Percentiles rank a stretch among this genome's conserved stretches.
These are phyloP conservation scores for Alopecurus myosuroides DNA, from an alignment of 176 grass and related monocot species.

Conservation along the genomic window DNA sequence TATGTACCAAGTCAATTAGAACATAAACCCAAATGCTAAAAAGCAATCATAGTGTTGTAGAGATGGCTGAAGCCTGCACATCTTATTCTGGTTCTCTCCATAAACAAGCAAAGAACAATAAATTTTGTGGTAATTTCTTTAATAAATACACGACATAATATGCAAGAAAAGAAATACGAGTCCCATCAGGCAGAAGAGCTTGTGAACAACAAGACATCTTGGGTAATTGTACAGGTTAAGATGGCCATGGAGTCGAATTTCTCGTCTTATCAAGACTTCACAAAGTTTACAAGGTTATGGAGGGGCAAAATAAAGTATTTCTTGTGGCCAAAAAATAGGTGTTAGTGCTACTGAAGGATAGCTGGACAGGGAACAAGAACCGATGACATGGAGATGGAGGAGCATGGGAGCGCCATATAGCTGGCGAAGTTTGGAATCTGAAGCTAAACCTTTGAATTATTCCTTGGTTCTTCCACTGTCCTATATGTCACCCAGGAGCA, in stretches of 20 bases:
- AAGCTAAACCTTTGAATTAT: neutral
- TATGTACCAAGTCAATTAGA: too few species aligned
- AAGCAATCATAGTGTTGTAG: too few species aligned
- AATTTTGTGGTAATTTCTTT: too few species aligned
- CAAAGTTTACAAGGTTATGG: conserved; percentile 30
- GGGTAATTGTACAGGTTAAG: conserved; percentile 31
- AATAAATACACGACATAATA: too few species aligned
- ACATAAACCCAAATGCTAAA: too few species aligned
- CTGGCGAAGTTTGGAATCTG: conserved; percentile 14
- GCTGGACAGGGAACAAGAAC: conserved; percentile 55
- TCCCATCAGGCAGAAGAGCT: too few species aligned
- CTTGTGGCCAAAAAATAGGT: conserved; percentile 3
- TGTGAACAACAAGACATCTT: conserved; percentile 12
- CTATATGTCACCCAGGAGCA: conserved; percentile 9
- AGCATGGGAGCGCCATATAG: conserved; percentile 30
- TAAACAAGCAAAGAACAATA: neutral
- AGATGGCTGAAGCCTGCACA: too few species aligned
- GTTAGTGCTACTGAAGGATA: conserved; percentile 33
- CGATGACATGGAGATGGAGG: conserved; percentile 48
- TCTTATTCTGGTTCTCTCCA: too few species aligned
- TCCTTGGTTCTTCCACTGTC: conserved; percentile 19
- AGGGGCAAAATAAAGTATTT: conserved; percentile 37
- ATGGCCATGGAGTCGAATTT: conserved; percentile 42
- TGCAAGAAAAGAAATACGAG: too few species aligned
- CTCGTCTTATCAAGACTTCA: conserved; percentile 25